Conservation (phyloP, 2,329 filamentous ascomycete species). For the Macrophomina pseudophaseolina region DNA sequence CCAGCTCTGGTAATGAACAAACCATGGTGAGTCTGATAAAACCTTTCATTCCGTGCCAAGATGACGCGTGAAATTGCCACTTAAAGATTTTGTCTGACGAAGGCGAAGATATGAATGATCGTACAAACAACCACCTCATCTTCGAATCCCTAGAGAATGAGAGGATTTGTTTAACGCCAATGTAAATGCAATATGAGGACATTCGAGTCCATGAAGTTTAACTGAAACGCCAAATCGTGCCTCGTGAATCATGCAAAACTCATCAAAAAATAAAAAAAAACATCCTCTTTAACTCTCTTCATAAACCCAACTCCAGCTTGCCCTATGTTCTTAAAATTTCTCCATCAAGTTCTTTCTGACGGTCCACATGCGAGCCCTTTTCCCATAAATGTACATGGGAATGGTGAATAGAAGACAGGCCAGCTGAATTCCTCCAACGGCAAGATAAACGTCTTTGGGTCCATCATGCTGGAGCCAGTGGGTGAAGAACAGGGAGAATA, state of each 20-base stretch:
- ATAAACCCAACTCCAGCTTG: neutral
- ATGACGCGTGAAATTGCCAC: too few relatives aligned
- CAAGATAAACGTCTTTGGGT: conserved; percentile 77
- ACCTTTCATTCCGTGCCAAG: too few relatives aligned
- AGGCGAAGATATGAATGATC: too few relatives aligned
- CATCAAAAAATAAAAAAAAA: neutral
- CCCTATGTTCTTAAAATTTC: conserved; percentile 58
- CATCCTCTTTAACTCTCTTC: neutral
- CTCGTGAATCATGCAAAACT: conserved; percentile 9
- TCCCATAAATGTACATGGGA: conserved; percentile 94
- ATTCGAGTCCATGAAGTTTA: neutral
- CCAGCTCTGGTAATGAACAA: too few relatives aligned
- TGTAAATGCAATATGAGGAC: neutral
- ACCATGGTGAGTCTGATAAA: too few relatives aligned
- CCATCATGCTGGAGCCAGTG: conserved; percentile 80
- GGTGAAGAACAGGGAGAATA: conserved; percentile 88
- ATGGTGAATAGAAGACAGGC: conserved; percentile 75
- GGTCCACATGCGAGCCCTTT: conserved; percentile 92
- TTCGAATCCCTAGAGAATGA: too few relatives aligned
- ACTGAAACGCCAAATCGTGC: conserved; percentile 5
- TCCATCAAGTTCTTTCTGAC: conserved; percentile 86
- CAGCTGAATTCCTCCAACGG: conserved; percentile 84
- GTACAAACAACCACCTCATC: too few relatives aligned
- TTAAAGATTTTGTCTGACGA: too few relatives aligned
- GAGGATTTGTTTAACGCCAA: neutral